Evolutionary conservation across 805 yeast species (phyloP), one percentile per base, ranked within the genome.

Genomic region (Naumovozyma baii): DNA sequence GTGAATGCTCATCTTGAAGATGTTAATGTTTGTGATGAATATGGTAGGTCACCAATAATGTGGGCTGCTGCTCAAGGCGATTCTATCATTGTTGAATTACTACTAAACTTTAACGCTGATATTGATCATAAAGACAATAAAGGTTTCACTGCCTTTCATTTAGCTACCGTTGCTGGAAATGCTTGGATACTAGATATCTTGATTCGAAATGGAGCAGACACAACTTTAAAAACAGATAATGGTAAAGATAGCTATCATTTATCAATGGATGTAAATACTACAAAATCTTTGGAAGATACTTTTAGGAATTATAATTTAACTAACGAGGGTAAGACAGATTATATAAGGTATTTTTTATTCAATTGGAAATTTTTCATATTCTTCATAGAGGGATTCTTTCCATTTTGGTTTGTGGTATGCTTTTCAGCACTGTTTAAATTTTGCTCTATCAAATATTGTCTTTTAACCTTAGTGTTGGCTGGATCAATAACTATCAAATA

Each of bases 141-240:
- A 10, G 80, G 86, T 3, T 81, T 83, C 53, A 72, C 78, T 3
- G 83, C 96, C 0, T 61, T 87, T 36, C 90, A 84, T 57, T 85
- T 95, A 94, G 82, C 84, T 0, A 69, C 83, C 37, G 83, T 83
- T 38, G 69, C 81, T 34, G 86, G 88, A 2, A 74, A 76, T 40
- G 69, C 68, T 40, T 59, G 69, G 3, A 75, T 80, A 8, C 57
- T 87, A 42, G 66, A 69, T 37, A 63, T 72, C 18, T 66, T 87
- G 36, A 59, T 84, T 13, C 75, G 74, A 30, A 65, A 70, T 14
- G 84, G 83, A 1, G 69, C 84, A 1, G 82, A 83, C 47, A 63
- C 81, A 2, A 57, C 57, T 37, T 22, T 10, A 7, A 72, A 68
- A 15, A 70, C 72, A 35, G 80, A 76, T 14, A 70, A 69, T 37